Conservation (phyloP, 208 protist genomes). For the Zelonia costaricensis region DNA sequence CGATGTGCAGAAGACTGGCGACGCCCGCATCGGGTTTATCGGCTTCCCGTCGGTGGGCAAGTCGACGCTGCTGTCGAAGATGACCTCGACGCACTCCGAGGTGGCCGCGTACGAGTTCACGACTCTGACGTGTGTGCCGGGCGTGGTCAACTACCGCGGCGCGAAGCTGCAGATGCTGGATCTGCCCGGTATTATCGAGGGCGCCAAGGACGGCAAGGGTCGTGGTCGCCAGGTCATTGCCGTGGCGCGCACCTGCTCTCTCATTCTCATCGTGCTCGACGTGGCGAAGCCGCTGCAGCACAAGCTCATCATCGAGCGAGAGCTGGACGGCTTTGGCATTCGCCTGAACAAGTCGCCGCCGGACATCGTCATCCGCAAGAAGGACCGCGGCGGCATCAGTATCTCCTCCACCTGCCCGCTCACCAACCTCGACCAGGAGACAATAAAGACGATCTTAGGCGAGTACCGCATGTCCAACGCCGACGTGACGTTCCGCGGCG, state of each 20-base stretch:
- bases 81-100: conserved; percentile 97
- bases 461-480: conserved; percentile 97
- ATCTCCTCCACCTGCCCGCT: conserved; percentile 87
- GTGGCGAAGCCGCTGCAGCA: conserved; percentile 96
- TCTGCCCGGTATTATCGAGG: conserved; percentile 99
- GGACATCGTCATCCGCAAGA: conserved; percentile 96
- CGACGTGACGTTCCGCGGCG: conserved; percentile 94
- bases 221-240: conserved; percentile 98
- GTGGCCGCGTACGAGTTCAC: conserved; percentile 99
- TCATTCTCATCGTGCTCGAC: conserved; percentile 99
- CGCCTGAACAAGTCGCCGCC: conserved; percentile 97
- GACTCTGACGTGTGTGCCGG: conserved; percentile 98
- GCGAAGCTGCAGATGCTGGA: conserved; percentile 96
- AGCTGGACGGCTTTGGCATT: conserved; percentile 99
- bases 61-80: conserved; percentile 97
- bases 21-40: conserved; percentile 96
- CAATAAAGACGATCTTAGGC: conserved; percentile 90
- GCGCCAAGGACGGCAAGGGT: conserved; percentile 99
- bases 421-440: conserved; percentile 91
- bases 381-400: conserved; percentile 92
- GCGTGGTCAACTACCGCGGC: conserved; percentile 94
- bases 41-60: conserved; percentile 99
- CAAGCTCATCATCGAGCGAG: conserved; percentile 96
- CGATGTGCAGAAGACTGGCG: conserved; percentile 98
- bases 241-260: conserved; percentile 95